Evolutionary conservation across 2,329 filamentous ascomycete species (phyloP).

Genomic region (Arthroderma sp.): DNA sequence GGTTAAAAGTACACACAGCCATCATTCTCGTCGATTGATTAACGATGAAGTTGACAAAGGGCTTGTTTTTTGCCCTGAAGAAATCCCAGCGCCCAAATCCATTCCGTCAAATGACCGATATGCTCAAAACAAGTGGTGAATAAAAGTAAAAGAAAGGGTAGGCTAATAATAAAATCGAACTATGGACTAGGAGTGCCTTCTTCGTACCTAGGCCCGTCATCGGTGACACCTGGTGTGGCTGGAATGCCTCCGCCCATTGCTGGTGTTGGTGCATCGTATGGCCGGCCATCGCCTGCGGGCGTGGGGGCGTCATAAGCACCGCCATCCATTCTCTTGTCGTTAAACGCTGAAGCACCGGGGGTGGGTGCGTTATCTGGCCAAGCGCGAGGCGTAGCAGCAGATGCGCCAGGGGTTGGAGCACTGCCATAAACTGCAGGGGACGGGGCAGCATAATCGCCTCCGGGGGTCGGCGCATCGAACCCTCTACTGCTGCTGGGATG

Average conservation of each 20-base stretch:
- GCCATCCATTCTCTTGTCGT: conserved; percentile 12
- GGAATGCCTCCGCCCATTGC: conserved; percentile 23
- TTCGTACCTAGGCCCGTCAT: conserved; percentile 31
- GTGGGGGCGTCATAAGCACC: conserved; percentile 25
- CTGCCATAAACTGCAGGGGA: conserved; percentile 44
- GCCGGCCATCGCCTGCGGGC: conserved; percentile 24
- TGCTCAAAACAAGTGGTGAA: too few relatives aligned
- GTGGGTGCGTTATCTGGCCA: conserved; percentile 34
- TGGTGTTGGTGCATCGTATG: conserved; percentile 38
- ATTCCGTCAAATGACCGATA: too few relatives aligned
- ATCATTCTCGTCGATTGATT: too few relatives aligned
- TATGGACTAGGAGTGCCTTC: conserved; percentile 31
- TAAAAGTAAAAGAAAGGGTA: too few relatives aligned
- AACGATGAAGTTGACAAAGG: too few relatives aligned
- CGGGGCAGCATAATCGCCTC: conserved; percentile 51
- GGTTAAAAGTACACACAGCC: too few relatives aligned
- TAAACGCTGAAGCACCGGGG: conserved; percentile 27
- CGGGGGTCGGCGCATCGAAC: conserved; percentile 65
- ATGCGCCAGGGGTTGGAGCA: conserved; percentile 58
- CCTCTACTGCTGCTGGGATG: conserved; percentile 21
- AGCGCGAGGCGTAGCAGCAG: conserved; percentile 40
- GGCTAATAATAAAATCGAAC: neutral
- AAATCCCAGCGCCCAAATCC: too few relatives aligned
- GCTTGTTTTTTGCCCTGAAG: too few relatives aligned
- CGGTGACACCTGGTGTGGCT: conserved; percentile 26